phyloP scores from a whole-genome alignment of 1,284 basidiomycete genomes.

The Laetiporus sulphureus region DNA sequence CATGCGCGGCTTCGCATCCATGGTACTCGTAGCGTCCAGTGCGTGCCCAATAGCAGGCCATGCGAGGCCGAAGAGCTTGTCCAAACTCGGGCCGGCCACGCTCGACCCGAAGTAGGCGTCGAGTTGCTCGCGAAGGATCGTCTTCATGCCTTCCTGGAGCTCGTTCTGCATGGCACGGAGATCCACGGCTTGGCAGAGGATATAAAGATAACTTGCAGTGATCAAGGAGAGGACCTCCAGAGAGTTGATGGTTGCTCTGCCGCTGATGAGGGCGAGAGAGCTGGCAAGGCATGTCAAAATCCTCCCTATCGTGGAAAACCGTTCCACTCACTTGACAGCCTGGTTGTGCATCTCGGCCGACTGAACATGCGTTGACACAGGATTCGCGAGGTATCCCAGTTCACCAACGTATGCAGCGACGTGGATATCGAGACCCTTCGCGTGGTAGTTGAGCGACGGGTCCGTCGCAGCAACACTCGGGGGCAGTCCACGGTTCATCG shows the following conservation, averaged over 20 bases:
- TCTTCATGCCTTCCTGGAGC: constrained; percentile 44
- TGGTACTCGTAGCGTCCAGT: constrained; percentile 60
- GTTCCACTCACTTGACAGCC: constrained; percentile 64
- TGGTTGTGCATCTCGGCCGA: constrained; percentile 88
- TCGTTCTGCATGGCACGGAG: constrained; percentile 66
- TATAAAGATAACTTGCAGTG: constrained; percentile 69
- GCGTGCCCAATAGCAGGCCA: constrained; percentile 38
- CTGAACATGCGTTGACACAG: constrained; percentile 82
- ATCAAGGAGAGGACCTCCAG: constrained; percentile 73
- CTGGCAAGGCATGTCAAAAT: constrained; percentile 30
- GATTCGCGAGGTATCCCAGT: constrained; percentile 76
- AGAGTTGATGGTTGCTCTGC: constrained; percentile 69
- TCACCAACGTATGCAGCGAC: constrained; percentile 77
- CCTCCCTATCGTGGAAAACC: not conserved
- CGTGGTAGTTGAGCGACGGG: constrained; percentile 77
- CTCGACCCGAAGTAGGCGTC: constrained; percentile 36
- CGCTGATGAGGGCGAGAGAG: constrained; percentile 76
- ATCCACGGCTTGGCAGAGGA: constrained; percentile 78
- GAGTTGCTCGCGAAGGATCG: constrained; percentile 48
- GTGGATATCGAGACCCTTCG: constrained; percentile 83
- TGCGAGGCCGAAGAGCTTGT: constrained; percentile 29
- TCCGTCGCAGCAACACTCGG: constrained; percentile 79
- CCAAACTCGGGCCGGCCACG: constrained; percentile 29
- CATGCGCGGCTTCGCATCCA: constrained; percentile 66
- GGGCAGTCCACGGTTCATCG: constrained; percentile 79